These are phyloP conservation scores for Sporothrix luriei DNA, from an alignment of 2,329 filamentous ascomycete genomes.

Conservation along the genomic window DNA sequence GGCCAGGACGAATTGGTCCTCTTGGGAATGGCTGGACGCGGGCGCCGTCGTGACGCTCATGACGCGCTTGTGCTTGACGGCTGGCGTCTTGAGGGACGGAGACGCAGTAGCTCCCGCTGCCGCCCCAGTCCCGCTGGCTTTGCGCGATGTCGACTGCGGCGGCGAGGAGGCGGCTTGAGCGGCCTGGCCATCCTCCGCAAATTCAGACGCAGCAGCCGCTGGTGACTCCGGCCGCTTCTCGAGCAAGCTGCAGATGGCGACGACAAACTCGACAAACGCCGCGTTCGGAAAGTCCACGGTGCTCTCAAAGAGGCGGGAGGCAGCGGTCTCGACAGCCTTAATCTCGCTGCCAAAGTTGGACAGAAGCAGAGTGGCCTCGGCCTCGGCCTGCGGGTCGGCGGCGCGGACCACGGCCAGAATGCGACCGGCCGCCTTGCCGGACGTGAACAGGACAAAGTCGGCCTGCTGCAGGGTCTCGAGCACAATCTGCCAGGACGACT, in stretches of 20 bases:
- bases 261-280: conserved; percentile 75
- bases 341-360: conserved; percentile 78
- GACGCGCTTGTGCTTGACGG: conserved; percentile 46
- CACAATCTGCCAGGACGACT: conserved; percentile 84
- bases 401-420: conserved; percentile 53
- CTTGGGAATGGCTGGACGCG: conserved; percentile 57
- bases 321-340: conserved; percentile 84
- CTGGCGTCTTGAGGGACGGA: conserved; percentile 44
- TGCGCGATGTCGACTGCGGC: conserved; percentile 30
- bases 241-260: conserved; percentile 73
- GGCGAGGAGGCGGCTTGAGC: conserved; percentile 43
- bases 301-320: conserved; percentile 83
- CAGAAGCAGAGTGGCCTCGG: conserved; percentile 55
- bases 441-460: conserved; percentile 78
- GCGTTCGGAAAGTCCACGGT: conserved; percentile 86
- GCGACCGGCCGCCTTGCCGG: conserved; percentile 57
- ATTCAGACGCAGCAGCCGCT: neutral
- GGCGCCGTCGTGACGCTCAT: conserved; percentile 53
- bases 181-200: conserved; percentile 33
- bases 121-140: neutral
- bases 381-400: conserved; percentile 54
- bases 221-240: conserved; percentile 44
- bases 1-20: conserved; percentile 68
- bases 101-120: neutral
- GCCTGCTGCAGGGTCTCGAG: conserved; percentile 91